These are phyloP conservation scores for Zygosaccharomyces sapae DNA, from an alignment of 1,139 yeast species.

Conservation along the genomic window DNA sequence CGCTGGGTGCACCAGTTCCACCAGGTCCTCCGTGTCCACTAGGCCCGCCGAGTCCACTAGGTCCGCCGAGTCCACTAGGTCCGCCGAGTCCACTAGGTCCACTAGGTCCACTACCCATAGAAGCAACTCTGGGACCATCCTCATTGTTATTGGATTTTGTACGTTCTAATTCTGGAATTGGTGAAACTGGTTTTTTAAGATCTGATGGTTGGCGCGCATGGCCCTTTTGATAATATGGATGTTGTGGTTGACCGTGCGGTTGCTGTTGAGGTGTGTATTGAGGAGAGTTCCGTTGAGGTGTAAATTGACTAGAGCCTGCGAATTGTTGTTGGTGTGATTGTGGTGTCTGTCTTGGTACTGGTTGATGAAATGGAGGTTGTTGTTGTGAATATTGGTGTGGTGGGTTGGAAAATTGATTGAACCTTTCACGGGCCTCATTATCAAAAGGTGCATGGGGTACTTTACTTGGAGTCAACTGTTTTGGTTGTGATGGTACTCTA, in stretches of 20 bases:
- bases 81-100: background rate
- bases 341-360: background rate
- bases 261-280: constrained; percentile 2
- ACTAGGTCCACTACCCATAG: background rate
- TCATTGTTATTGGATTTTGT: background rate
- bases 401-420: background rate
- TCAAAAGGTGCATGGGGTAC: background rate
- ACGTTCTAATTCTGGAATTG: constrained; percentile 15
- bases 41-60: no score
- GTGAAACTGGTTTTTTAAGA: constrained; percentile 18
- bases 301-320: background rate
- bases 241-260: constrained; percentile 4
- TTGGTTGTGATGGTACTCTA: constrained; percentile 5
- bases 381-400: background rate
- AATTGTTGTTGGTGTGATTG: constrained; percentile 1
- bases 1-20: no score
- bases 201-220: constrained; percentile 6
- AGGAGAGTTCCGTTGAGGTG: constrained; percentile 2
- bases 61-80: no score
- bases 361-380: background rate
- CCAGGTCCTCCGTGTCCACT: no score
- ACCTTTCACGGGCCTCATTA: background rate
- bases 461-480: background rate
- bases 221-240: constrained; percentile 3
- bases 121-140: background rate